Percentiles rank a stretch among this genome's conserved stretches.
phyloP scores from a whole-genome alignment of 768 basidiomycete species.

The Rubroboletus satanas region DNA sequence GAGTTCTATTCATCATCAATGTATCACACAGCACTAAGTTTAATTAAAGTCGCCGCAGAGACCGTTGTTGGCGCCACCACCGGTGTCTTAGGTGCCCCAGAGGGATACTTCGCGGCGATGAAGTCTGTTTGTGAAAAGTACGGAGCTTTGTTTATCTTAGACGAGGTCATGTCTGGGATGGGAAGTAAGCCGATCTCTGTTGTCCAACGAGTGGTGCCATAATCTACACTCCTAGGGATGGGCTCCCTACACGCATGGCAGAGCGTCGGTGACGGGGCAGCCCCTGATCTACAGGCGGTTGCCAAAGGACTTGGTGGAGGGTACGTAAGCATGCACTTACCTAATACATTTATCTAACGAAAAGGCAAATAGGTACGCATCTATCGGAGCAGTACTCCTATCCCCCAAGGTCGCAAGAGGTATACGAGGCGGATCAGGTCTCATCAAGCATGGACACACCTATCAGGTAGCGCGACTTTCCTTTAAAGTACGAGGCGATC shows the following conservation, averaged over 20 bases:
- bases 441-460: constrained; percentile 84
- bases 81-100: constrained; percentile 71
- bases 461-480: constrained; percentile 52
- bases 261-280: constrained; percentile 69
- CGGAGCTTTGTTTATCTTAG: constrained; percentile 72
- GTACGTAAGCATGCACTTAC: constrained; percentile 35
- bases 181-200: constrained; percentile 55
- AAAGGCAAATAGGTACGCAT: constrained; percentile 53
- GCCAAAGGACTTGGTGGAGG: constrained; percentile 91
- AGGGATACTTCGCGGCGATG: constrained; percentile 84
- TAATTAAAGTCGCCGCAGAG: constrained; percentile 64
- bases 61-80: constrained; percentile 86
- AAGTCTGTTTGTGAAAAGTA: constrained; percentile 77
- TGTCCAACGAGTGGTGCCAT: background rate
- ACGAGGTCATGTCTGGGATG: constrained; percentile 94
- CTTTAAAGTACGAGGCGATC: background rate
- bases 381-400: constrained; percentile 80
- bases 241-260: constrained; percentile 87
- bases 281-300: constrained; percentile 83
- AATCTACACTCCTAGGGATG: constrained; percentile 51
- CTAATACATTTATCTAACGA: constrained; percentile 1
- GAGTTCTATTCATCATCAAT: constrained; percentile 26
- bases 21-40: background rate
- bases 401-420: constrained; percentile 67
- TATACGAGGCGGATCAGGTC: constrained; percentile 61